Evolutionary conservation across 2,329 filamentous ascomycete genomes (phyloP).

Genomic region (Ampelomyces quisqualis): DNA sequence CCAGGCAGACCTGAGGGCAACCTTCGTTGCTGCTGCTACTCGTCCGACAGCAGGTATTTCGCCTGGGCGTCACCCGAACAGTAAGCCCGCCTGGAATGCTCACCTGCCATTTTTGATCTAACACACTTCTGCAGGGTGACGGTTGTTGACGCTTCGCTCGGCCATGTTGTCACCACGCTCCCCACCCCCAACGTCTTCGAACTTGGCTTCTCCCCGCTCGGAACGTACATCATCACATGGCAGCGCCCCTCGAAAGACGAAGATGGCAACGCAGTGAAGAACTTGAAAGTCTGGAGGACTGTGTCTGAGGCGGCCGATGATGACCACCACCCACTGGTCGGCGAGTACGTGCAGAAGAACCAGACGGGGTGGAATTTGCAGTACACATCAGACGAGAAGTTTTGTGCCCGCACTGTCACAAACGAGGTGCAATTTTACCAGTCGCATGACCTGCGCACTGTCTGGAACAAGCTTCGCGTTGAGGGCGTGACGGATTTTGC

Average conservation of each 20-base stretch:
- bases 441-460: constrained; percentile 77
- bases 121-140: constrained; percentile 60
- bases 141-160: constrained; percentile 78
- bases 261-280: constrained; percentile 89
- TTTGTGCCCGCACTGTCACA: constrained; percentile 88
- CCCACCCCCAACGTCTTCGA: constrained; percentile 86
- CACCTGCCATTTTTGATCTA: neutral
- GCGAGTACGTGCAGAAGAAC: constrained; percentile 91
- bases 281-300: constrained; percentile 93
- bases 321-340: constrained; percentile 71
- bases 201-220: constrained; percentile 87
- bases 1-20: constrained; percentile 78
- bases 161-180: constrained; percentile 72
- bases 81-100: constrained; percentile 47
- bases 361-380: constrained; percentile 97
- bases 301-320: constrained; percentile 66
- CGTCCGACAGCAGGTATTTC: constrained; percentile 92
- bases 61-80: constrained; percentile 86
- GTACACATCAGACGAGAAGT: constrained; percentile 90
- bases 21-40: constrained; percentile 92
- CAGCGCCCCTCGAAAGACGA: constrained; percentile 92
- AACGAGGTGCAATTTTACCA: constrained; percentile 98
- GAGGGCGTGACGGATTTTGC: constrained; percentile 91
- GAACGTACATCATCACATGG: constrained; percentile 95
- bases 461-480: constrained; percentile 93